A percentile compares a stretch with the other conserved stretches of the same genome.
These are phyloP conservation scores for Aurinia saxatilis DNA, from an alignment of 345 rosid species.

Conservation along the genomic window DNA sequence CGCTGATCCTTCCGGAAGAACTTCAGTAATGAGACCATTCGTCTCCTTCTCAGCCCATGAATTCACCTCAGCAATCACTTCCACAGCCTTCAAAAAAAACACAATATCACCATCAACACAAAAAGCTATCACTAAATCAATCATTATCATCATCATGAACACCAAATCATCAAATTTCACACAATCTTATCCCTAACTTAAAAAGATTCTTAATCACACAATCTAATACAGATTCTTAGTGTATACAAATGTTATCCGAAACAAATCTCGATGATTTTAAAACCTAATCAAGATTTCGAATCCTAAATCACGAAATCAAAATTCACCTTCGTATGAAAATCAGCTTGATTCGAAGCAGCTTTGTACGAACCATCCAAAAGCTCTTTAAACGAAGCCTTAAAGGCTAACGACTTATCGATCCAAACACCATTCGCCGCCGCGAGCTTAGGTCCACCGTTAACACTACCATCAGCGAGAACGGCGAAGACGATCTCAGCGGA, in stretches of 20 bases:
- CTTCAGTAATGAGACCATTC: constrained; percentile 61
- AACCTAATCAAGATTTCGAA: neutral
- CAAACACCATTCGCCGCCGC: constrained; percentile 60
- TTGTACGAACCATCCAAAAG: constrained; percentile 47
- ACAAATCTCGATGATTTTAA: too few relatives aligned
- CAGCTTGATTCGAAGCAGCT: constrained; percentile 53
- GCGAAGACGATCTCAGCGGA: constrained; percentile 52
- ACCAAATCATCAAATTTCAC: neutral
- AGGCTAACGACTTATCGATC: constrained; percentile 55
- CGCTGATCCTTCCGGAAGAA: constrained; percentile 62
- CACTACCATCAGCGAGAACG: constrained; percentile 63
- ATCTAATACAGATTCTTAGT: too few relatives aligned
- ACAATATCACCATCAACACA: too few relatives aligned
- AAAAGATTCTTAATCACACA: too few relatives aligned
- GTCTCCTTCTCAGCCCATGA: constrained; percentile 73
- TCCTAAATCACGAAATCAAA: neutral
- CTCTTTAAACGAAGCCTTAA: constrained; percentile 53
- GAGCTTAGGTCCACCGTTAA: constrained; percentile 58
- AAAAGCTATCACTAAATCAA: neutral
- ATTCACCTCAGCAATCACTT: constrained; percentile 57
- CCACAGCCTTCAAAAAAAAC: constrained; percentile 47
- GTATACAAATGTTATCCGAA: too few relatives aligned
- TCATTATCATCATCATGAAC: too few relatives aligned
- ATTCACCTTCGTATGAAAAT: constrained; percentile 66
- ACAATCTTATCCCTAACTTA: neutral